Base-by-base conservation (phyloP, 208 protist genomes). In the Leishmania aethiopica region DNA sequence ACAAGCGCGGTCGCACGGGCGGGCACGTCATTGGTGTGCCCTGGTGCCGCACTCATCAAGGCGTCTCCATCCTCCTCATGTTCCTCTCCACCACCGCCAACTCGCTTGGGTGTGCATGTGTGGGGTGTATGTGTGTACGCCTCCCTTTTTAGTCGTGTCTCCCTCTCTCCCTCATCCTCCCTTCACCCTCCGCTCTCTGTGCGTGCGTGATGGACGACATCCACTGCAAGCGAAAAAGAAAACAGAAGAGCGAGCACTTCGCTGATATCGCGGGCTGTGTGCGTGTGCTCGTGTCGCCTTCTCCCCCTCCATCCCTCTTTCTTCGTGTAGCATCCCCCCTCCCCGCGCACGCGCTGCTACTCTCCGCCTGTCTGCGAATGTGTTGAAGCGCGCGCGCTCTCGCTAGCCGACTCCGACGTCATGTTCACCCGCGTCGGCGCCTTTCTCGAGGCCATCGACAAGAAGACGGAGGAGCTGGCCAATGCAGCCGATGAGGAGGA, bases 391-490 rank as follows among this genome's bases (percentile, higher is more conserved):
- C 45, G 4, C 28, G 28, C 37, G 45, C 13, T 74, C 25, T 53
- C 25, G 11, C 70, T 32, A 28, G 45, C 47, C 45, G 25, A 79
- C 42, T 17, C 15, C 53, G n/a, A 17, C 37, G 37, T 45, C 4
- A 86, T 86, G 83, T 77, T 86, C 67, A 83, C 69, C 42, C 78
- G 83, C 19, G 83, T 86, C 37, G 80, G 77, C 37, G 83, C 83
- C 55, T 80, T 86, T 15, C 28, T 85, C n/a, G 88, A 89, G 75
- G 85, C 89, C n/a, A 84, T 91, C n/a, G 87, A 89, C 62, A 79
- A 89, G 32, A 82, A 89, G 76, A 80, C 83, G 42, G 81, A 83
- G 67, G 82, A 78, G 75, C 77, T 82, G 69, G 82, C 77, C 42
- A 73, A 84, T 66, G 83, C 75, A 1, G 84, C 75, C 4, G 84